Conservation (phyloP, 768 basidiomycete species). For the Clitopilus passeckerianus region DNA sequence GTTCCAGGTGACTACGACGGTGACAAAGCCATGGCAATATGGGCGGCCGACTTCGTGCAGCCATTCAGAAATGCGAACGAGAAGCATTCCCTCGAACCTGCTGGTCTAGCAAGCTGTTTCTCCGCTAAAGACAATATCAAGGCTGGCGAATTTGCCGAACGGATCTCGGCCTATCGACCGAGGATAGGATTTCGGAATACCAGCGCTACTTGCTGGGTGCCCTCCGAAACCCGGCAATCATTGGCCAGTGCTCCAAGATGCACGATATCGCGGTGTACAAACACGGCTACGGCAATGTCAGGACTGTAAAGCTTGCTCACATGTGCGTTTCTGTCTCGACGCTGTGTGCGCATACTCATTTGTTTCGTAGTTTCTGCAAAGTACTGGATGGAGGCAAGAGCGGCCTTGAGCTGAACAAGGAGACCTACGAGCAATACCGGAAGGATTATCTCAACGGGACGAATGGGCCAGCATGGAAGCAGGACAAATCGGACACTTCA, state of each 20-base stretch:
- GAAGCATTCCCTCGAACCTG: constrained; percentile 45
- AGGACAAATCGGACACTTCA: too few relatives aligned
- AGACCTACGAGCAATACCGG: constrained; percentile 23
- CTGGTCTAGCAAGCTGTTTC: constrained; percentile 35
- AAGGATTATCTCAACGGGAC: constrained; percentile 11
- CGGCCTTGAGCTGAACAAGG: constrained; percentile 38
- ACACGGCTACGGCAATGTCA: constrained; percentile 42
- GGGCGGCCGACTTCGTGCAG: constrained; percentile 50
- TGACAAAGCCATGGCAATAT: constrained; percentile 54
- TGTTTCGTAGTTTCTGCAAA: constrained; percentile 34
- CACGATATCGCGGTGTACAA: constrained; percentile 54
- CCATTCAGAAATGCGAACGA: constrained; percentile 50
- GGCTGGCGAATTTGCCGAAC: constrained; percentile 36
- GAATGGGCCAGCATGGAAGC: constrained; percentile 17
- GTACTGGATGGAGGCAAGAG: constrained; percentile 61
- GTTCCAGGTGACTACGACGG: constrained; percentile 66
- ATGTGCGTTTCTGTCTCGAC: constrained; percentile 22
- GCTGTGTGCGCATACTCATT: neutral
- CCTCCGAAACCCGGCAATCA: constrained; percentile 36
- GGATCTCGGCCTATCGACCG: constrained; percentile 14
- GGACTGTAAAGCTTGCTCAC: constrained; percentile 53
- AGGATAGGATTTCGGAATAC: constrained; percentile 26
- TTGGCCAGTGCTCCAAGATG: constrained; percentile 51
- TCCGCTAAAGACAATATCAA: constrained; percentile 30
- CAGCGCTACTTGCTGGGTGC: constrained; percentile 50